Base-by-base conservation (phyloP, 2,329 filamentous ascomycete genomes). In the Anthostomella pinea region DNA sequence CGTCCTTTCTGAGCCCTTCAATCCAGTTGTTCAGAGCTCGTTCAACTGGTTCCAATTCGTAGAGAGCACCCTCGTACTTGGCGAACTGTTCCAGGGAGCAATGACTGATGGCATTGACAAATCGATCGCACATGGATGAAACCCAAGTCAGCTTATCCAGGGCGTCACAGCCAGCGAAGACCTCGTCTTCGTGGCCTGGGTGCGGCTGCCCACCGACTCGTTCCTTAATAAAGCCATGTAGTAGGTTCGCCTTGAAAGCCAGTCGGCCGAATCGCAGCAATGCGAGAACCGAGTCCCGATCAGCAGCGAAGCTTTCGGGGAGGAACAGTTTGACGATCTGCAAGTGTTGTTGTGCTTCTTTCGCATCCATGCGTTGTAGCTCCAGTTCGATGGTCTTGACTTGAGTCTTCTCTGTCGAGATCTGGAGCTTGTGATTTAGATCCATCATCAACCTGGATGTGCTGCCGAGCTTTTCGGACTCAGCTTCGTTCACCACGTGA, bases 381-480 rank as follows among this genome's bases (percentile, higher is more conserved):
- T 97, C 90, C 19, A 96, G 73, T 49, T 96, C 90, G 45, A 98
- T 95, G 0, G 89, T 89, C 68, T 95, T 97, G 55, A 87, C 83
- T 60, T 95, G 91, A 3, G 91, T 85, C 68, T 95, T 95, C 25
- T 88, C 79, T 8, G 89, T 89, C 9, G 89, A 94, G 38, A 86
- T 78, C 57, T 95, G 91, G 27, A 98, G 75, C 65, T 95, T 94
- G 75, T 91, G 79, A 63, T 97, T 97, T 29, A 98, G 75, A 56
- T 98, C 91, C 79, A 95, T 86, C 84, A 98, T 95, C 35, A 91
- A 89, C 45, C 89, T 81, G 28, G 91, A 95, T 45, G 88, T 85
- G 53, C 79, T 86, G 48, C 83, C 90, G 37, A 97, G 78, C 60
- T 97, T 88, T 59, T 90, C 89, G 1, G 91, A 89, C 60, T 97